Conservation (phyloP, 1,284 basidiomycete genomes). For the Malassezia pachydermatis region DNA sequence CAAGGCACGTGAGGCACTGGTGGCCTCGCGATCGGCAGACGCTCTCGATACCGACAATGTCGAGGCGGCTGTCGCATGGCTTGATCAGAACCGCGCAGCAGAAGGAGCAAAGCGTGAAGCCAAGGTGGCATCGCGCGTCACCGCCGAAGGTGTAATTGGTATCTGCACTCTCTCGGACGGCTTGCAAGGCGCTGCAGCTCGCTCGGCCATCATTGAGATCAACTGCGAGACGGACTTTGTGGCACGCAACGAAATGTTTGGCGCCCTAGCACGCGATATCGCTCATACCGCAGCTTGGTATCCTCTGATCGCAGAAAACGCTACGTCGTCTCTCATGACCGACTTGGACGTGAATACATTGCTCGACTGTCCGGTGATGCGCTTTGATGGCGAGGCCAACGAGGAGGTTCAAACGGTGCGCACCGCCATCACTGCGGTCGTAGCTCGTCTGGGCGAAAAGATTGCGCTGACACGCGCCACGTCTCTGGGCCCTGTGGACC, state of each 20-base stretch:
- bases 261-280: slow-evolving; percentile 65
- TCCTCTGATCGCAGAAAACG: slow-evolving; percentile 51
- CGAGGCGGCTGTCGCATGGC: slow-evolving; percentile 65
- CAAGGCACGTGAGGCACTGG: slow-evolving; percentile 78
- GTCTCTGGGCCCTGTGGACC: slow-evolving; percentile 59
- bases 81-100: slow-evolving; percentile 61
- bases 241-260: slow-evolving; percentile 73
- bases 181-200: slow-evolving; percentile 35
- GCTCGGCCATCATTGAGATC: slow-evolving; percentile 78
- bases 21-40: slow-evolving; percentile 51
- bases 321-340: neutral
- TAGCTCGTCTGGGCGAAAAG: slow-evolving; percentile 81
- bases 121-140: slow-evolving; percentile 65
- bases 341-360: slow-evolving; percentile 26
- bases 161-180: slow-evolving; percentile 63
- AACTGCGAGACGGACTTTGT: slow-evolving; percentile 98
- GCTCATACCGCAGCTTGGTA: slow-evolving; percentile 77
- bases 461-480: slow-evolving; percentile 67
- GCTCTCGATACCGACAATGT: slow-evolving; percentile 59
- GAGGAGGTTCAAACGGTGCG: slow-evolving; percentile 55
- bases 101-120: slow-evolving; percentile 70
- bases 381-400: slow-evolving; percentile 19
- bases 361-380: slow-evolving; percentile 44
- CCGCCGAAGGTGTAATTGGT: slow-evolving; percentile 70
- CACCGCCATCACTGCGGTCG: slow-evolving; percentile 64